phyloP scores from a whole-genome alignment of 352 stramenopile genomes.

The Globisporangium lucens region DNA sequence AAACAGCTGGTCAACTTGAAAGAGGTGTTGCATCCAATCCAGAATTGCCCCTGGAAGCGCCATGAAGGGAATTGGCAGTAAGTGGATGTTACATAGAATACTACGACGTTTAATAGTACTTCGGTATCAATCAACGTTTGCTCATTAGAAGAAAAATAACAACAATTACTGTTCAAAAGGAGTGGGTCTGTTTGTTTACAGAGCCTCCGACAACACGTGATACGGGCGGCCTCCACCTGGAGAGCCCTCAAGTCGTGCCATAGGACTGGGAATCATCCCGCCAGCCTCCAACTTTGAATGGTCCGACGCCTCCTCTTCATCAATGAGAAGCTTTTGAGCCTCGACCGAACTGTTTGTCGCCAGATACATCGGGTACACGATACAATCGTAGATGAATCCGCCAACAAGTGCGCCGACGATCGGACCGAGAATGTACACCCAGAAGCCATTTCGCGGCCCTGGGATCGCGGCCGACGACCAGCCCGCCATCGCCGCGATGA shows the following conservation, averaged over 20 bases:
- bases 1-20: background rate
- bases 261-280: background rate
- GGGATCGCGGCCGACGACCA: conserved; percentile 44
- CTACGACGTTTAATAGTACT: no score
- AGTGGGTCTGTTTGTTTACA: no score
- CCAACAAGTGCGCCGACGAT: conserved; percentile 51
- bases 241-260: background rate
- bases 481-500: conserved; percentile 58
- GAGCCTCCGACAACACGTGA: background rate
- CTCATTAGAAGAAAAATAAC: no score
- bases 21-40: background rate
- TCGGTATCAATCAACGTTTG: no score
- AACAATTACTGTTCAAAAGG: no score
- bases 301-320: background rate
- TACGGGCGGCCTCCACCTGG: background rate
- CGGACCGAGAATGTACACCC: conserved; percentile 60
- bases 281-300: no score
- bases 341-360: background rate
- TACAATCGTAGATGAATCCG: conserved; percentile 48
- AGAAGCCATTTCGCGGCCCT: conserved; percentile 47
- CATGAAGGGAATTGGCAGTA: no score
- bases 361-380: conserved; percentile 24
- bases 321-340: background rate
- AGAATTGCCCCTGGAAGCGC: background rate
- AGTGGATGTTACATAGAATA: no score